These are phyloP conservation scores for Ustilago sp. DNA, from an alignment of 1,284 basidiomycete genomes.

Conservation along the genomic window DNA sequence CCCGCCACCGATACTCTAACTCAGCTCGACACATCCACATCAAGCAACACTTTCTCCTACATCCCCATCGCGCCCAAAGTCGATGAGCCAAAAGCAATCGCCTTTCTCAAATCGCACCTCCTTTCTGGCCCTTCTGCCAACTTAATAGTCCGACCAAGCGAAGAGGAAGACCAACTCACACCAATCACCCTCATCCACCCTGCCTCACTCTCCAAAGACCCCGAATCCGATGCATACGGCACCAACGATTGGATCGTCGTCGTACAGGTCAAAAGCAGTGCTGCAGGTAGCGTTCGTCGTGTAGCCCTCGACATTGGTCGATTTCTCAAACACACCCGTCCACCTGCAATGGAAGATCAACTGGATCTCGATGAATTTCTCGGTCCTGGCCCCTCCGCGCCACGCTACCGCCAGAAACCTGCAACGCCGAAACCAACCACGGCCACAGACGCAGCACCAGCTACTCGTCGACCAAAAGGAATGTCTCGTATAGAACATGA, in stretches of 20 bases:
- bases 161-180: constrained; percentile 43
- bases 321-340: constrained; percentile 45
- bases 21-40: neutral
- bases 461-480: constrained; percentile 52
- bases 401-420: constrained; percentile 20
- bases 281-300: constrained; percentile 54
- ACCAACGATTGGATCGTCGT: constrained; percentile 64
- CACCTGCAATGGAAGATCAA: constrained; percentile 31
- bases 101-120: constrained; percentile 46
- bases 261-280: constrained; percentile 59
- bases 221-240: constrained; percentile 36
- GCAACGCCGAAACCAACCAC: constrained; percentile 10
- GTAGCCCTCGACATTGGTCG: constrained; percentile 57
- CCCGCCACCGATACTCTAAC: neutral
- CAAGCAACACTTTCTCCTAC: constrained; percentile 34
- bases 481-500: constrained; percentile 62
- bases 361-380: constrained; percentile 56
- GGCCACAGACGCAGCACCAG: neutral
- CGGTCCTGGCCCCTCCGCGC: constrained; percentile 40
- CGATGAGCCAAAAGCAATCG: constrained; percentile 47
- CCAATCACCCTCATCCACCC: constrained; percentile 59
- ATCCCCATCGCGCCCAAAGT: constrained; percentile 30
- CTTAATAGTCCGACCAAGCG: constrained; percentile 51
- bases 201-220: constrained; percentile 48
- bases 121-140: constrained; percentile 47